A percentile compares a stretch with the other conserved stretches of the same genome.
These are phyloP conservation scores for Fistulifera solaris DNA, from an alignment of 108 stramenopile species.

Conservation along the genomic window DNA sequence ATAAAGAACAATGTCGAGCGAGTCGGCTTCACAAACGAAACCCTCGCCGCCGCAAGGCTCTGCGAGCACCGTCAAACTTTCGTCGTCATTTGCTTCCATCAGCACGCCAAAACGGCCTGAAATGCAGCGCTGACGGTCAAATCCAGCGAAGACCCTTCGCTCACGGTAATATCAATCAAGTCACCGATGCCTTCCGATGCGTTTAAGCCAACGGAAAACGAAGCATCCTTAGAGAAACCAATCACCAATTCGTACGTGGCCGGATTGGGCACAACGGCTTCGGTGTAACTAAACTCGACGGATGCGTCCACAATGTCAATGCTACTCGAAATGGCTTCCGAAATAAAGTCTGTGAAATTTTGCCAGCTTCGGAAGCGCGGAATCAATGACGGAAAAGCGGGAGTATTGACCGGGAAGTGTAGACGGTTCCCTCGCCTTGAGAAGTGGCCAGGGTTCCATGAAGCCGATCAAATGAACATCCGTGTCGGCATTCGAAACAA, in stretches of 20 bases:
- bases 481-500: neutral
- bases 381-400: neutral
- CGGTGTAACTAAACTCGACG: too few relatives aligned
- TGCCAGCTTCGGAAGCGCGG: conserved; percentile 3
- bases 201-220: conserved; percentile 8
- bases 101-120: too few relatives aligned
- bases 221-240: conserved; percentile 9
- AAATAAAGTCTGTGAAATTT: neutral
- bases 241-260: neutral
- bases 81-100: too few relatives aligned
- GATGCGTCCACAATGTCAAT: too few relatives aligned
- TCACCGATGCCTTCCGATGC: conserved; percentile 17
- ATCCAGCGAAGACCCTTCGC: neutral
- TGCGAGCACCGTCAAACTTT: neutral
- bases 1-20: neutral
- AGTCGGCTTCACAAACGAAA: neutral
- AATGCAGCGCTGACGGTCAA: too few relatives aligned
- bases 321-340: too few relatives aligned
- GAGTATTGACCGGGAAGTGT: conserved; percentile 1
- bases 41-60: neutral
- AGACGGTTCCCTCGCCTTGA: too few relatives aligned
- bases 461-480: too few relatives aligned
- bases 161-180: conserved; percentile 15
- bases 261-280: too few relatives aligned
- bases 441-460: too few relatives aligned